Percentiles rank a stretch among this genome's conserved stretches.
Conservation (phyloP, 306 rosid genomes). For the Heteromeles arbutifolia region DNA sequence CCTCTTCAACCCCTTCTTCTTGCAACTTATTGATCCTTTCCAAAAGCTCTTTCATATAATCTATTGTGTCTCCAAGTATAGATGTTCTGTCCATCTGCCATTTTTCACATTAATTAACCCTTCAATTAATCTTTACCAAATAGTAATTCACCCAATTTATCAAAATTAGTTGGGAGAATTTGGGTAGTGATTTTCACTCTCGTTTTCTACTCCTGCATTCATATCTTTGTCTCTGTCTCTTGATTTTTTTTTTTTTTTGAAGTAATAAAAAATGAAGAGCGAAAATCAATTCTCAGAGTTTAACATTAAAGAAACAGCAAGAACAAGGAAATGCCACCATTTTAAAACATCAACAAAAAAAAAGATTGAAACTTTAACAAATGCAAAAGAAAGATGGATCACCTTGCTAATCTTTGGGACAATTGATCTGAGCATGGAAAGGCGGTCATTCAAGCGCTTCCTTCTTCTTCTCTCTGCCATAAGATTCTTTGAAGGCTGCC, state of each 20-base stretch:
- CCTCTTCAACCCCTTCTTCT: slow-evolving; percentile 55
- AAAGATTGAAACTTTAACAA: neutral
- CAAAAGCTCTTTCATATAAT: slow-evolving; percentile 91
- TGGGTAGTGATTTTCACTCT: neutral
- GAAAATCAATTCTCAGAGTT: no score
- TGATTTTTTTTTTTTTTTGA: no score
- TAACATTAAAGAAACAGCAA: neutral
- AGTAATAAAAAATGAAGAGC: no score
- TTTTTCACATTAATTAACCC: neutral
- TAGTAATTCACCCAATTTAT: neutral
- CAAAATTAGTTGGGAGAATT: neutral
- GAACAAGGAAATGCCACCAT: neutral
- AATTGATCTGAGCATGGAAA: slow-evolving; percentile 87
- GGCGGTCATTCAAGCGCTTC: slow-evolving; percentile 74
- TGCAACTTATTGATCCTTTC: slow-evolving; percentile 78
- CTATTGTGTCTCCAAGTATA: slow-evolving; percentile 95
- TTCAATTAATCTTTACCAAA: slow-evolving; percentile 12
- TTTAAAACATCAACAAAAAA: neutral
- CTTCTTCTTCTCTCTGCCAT: slow-evolving; percentile 93
- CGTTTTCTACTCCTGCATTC: no score
- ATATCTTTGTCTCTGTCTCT: neutral
- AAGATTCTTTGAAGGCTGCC: slow-evolving; percentile 87
- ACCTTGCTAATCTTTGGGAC: slow-evolving; percentile 97
- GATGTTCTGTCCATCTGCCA: slow-evolving; percentile 96
- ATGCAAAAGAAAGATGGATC: neutral